Evolutionary conservation across 2,329 filamentous ascomycete genomes (phyloP), one percentile per base, ranked within the genome.

Genomic region (Beauveria australis): DNA sequence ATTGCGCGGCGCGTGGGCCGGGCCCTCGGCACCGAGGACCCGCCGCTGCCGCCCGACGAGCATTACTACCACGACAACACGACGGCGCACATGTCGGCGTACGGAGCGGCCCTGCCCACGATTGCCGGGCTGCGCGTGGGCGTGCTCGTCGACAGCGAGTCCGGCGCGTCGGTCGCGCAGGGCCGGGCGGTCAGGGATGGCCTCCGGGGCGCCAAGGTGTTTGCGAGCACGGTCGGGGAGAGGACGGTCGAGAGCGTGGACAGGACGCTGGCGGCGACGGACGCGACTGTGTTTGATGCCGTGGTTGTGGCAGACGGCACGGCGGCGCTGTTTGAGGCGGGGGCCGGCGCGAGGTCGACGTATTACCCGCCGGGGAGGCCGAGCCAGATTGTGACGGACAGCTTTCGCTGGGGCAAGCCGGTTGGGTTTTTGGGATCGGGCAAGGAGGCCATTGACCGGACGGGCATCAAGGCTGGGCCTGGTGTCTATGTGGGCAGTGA

Each of bases 401-500:
- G 79, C 0, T 91, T 84, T 73, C 76, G 82, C 26, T 91, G 85
- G 76, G 88, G 87, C 4, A 91, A 91, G 77, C 85, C 88, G 0
- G 75, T 91, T 26, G 86, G 77, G 16, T 82, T 81, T 30, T 64
- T 89, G 1, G 86, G 85, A 14, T 73, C 72, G 0, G 73, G 66
- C 12, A 66, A 64, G 7, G 64, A 63, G 4, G 75, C 77, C 4
- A 71, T 82, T 6, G 64, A 69, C 1, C 71, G 70, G 14, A 76
- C 77, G 0, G 79, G 78, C 1, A 79, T 87, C 54, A 66, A 72
- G 3, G 54, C 66, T 2, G 73, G 72, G 4, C 68, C 73, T 0
- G 80, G 80, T 1, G 75, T 82, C 3, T 80, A 75, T 64, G 64
- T 68, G 3, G 67, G 66, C 2, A 62, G 63, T 0, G 72, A 72